Base-by-base conservation (phyloP, 1,284 basidiomycete species). In the Cutaneotrichosporon cutaneum region DNA sequence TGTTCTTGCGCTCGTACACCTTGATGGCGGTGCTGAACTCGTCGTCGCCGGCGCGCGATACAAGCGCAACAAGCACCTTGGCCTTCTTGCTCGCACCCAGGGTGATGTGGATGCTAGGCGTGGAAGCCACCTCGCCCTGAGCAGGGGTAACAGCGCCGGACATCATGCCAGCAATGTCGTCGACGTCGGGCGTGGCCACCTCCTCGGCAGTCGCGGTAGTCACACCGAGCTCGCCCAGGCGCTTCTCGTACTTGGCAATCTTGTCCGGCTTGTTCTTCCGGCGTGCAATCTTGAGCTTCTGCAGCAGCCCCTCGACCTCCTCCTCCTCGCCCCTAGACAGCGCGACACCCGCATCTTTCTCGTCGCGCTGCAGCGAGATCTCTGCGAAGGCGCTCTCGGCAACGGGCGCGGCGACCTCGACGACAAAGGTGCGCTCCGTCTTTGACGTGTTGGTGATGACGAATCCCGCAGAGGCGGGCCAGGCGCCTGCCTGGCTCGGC, bases 261-360 rank as follows among this genome's bases (percentile, higher is more conserved):
- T 83, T 83, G 63, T 83, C 82, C 44, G 66, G 54, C 63, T 83
- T 82, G 47, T 80, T 80, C 69, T 83, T 83, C 55, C 82, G 69
- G 56, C 72, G 69, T 0, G 81, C 81, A 54, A 83, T 82, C 72
- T 83, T 83, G 63, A 83, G 75, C 71, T 83, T 83, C 64, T 83
- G 82, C 32, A 80, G 71, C 55, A 83, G 68, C 45, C 73, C 78
- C 71, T 83, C 82, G 4, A 82, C 75, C 69, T 83, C 82, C 63
- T 83, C 82, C 65, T 83, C 82, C 59, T 83, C 81, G 27, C 73
- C 76, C 60, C 80, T 79, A n/a, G 77, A 77, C 58, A 82, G 70
- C 2, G 71, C 73, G 13, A 66, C 58, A 4, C 76, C 72, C 3
- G 76, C 77, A 35, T 80, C 77, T 26, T 72, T 70, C 27, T 77